phyloP scores from a whole-genome alignment of 805 yeast species.

The Ogataea populi-albae region DNA sequence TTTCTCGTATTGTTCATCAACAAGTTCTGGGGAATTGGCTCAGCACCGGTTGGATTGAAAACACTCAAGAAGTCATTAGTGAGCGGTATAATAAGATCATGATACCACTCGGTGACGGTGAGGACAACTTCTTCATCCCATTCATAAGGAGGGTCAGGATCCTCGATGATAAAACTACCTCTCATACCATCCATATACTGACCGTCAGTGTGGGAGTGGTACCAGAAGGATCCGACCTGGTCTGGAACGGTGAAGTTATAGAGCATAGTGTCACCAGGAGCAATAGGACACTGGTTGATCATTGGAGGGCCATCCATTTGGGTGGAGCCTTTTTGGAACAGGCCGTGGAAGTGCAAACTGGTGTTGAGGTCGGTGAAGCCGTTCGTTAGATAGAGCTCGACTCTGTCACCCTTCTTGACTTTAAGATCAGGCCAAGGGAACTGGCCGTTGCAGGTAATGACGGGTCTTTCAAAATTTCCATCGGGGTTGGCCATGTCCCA shows the following conservation, averaged over 20 bases:
- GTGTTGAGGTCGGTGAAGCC: constrained; percentile 69
- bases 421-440: constrained; percentile 87
- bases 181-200: constrained; percentile 95
- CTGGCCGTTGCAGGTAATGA: constrained; percentile 49
- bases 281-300: constrained; percentile 88
- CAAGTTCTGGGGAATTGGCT: constrained; percentile 85
- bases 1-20: constrained; percentile 80
- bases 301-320: constrained; percentile 91
- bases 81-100: constrained; percentile 51
- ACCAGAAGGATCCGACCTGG: constrained; percentile 94
- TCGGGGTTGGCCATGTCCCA: constrained; percentile 64
- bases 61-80: constrained; percentile 57
- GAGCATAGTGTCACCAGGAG: constrained; percentile 64
- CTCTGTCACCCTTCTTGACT: constrained; percentile 76
- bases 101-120: constrained; percentile 87
- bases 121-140: constrained; percentile 78
- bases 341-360: constrained; percentile 89
- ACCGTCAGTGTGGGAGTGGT: constrained; percentile 88
- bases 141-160: constrained; percentile 57
- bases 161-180: constrained; percentile 73
- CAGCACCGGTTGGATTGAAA: constrained; percentile 96
- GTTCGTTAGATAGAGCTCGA: constrained; percentile 70
- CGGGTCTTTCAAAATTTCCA: constrained; percentile 42
- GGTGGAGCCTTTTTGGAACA: constrained; percentile 72
- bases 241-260: constrained; percentile 85